Evolutionary conservation across 352 stramenopile species (phyloP), one percentile per base, ranked within the genome.

Genomic region (Phytophthora palmivora): DNA sequence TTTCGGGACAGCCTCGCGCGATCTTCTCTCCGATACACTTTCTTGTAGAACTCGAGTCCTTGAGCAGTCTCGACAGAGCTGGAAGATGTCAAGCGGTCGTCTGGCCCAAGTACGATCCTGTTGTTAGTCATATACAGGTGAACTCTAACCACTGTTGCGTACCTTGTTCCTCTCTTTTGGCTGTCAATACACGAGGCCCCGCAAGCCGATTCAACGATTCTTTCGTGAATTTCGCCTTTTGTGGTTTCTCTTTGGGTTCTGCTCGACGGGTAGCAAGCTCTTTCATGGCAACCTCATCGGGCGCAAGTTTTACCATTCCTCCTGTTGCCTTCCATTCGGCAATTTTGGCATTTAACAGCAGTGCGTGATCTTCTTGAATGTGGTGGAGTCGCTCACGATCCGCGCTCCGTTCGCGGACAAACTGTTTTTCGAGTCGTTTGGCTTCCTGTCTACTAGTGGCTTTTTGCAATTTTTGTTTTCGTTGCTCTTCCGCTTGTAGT

Each of bases 341-440:
- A 18, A 82, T 64, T 62, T 88, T 90, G 14, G 70, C 68, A 11
- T 68, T 74, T 14, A 87, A 37, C 21, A 88, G 67, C 48, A 88
- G 33, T 16, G 68, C 51, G 38, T 88, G 79, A 55, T 90, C 78
- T 39, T 87, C 79, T 46, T 84, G 72, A 19, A 90, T 83, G n/a
- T 86, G 79, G 19, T 63, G 70, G 44, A 90, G 63, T 14, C 73
- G 64, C 46, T 90, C 78, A 7, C 68, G 65, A 59, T 90, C 81
- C 28, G 60, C 67, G 2, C 33, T 60, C 21, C 81, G 72, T 43
- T 88, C 77, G 9, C 75, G 65, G 19, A 63, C 57, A 32, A 90
- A 88, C 58, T 85, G 70, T 22, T 82, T 77, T 53, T 88, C 78
- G 1, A 88, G 50, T 4, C 79, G 67, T 21, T 77, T 74, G 58